Base-by-base conservation (phyloP, 140 eudicot species). In the Erigeron philadelphicus region DNA sequence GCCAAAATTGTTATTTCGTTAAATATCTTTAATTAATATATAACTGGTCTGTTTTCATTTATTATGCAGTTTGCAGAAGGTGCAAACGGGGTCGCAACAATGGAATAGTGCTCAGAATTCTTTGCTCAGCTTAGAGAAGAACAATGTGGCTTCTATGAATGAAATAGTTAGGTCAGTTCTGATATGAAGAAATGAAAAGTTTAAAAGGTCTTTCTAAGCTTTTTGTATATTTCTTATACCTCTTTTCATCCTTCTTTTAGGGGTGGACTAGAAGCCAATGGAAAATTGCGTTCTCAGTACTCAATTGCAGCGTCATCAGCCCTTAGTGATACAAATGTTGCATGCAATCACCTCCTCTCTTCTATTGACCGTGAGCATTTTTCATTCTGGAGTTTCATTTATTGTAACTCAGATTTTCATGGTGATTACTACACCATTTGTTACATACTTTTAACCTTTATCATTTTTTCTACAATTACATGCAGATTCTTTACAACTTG, bases 21-120 rank as follows among this genome's bases (percentile, higher is more conserved):
- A 13, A 12, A 10, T n/a, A 41, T 8, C 48, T 31, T 4, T 8
- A 18, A 9, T 17, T 42, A 42, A 12, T 67, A 15, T 19, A 61
- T 21, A 21, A 7, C 58, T 31, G 38, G 48, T 57, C 41, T 12
- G 50, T 44, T 42, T 8, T 69, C 45, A 42, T 79, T 67, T 31
- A 38, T 12, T 2, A 50, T 61, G 18, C 81, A 91, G 97, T 78
- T 70, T 88, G 84, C 72, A 82, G 61, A 83, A 88, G 86, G 84
- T 86, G 8, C 84, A 86, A 83, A 69, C 82, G 81, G 95, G 97
- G 35, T 85, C 88, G 25, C 86, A 82, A 66, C 97, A 91, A 35
- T 91, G 97, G 97, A 84, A 73, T 53, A 83, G 73, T 68, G 97
- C 97, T 21, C 89, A 91, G 69, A 86, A 86, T 64, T 91, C 97